These are phyloP conservation scores for Curvularia verruculosa DNA, from an alignment of 2,329 filamentous ascomycete genomes.

Conservation along the genomic window DNA sequence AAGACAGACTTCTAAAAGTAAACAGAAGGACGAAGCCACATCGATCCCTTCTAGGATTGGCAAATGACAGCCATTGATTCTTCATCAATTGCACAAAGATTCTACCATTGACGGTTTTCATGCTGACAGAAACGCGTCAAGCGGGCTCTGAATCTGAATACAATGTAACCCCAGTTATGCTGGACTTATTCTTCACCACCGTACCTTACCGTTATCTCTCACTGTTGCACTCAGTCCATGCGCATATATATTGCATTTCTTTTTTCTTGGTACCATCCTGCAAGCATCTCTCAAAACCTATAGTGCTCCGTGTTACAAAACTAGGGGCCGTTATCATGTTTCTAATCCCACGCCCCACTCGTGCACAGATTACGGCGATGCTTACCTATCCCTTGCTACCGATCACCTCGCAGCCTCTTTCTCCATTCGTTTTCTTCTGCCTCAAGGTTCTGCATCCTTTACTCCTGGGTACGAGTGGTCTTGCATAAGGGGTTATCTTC, in stretches of 20 bases:
- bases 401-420: constrained; percentile 2
- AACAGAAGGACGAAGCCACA: neutral
- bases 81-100: too few species aligned
- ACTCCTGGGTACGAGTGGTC: too few species aligned
- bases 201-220: neutral
- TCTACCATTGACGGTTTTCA: neutral
- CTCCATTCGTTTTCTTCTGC: neutral
- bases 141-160: neutral
- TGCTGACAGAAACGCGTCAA: neutral
- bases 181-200: neutral
- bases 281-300: neutral
- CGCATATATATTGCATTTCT: neutral
- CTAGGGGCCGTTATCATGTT: neutral
- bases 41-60: neutral
- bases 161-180: neutral
- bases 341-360: neutral
- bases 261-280: neutral
- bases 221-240: neutral
- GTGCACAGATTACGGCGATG: neutral
- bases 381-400: constrained; percentile 4
- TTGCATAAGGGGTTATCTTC: neutral
- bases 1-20: neutral
- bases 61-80: neutral
- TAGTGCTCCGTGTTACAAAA: neutral
- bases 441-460: neutral